Conservation (phyloP, 1,139 yeast genomes). For the Hanseniaspora sp. region DNA sequence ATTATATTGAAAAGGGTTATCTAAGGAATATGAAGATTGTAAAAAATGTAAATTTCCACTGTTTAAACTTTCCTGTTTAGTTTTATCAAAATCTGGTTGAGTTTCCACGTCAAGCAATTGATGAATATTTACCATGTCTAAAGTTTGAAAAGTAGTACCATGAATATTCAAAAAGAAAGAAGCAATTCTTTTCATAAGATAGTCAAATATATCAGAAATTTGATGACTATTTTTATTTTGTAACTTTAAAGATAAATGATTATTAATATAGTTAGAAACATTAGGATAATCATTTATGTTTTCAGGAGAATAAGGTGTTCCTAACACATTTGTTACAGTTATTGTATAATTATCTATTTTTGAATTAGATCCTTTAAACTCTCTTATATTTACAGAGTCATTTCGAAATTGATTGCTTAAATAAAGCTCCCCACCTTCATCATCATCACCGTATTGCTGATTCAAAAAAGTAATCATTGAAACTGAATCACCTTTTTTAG, state of each 20-base stretch:
- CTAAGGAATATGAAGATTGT: slow-evolving; percentile 49
- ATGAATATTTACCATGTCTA: slow-evolving; percentile 33
- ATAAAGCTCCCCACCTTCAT: slow-evolving; percentile 52
- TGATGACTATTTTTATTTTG: slow-evolving; percentile 71
- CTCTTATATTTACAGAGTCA: slow-evolving; percentile 20
- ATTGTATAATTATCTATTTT: slow-evolving; percentile 48
- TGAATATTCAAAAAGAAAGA: slow-evolving; percentile 36
- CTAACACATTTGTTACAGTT: slow-evolving; percentile 40
- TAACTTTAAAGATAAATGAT: slow-evolving; percentile 56
- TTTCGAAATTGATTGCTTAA: slow-evolving; percentile 32
- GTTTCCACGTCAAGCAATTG: slow-evolving; percentile 43
- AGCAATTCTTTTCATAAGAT: slow-evolving; percentile 59
- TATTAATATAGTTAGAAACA: slow-evolving; percentile 44
- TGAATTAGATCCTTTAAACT: slow-evolving; percentile 46
- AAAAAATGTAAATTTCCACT: slow-evolving; percentile 66
- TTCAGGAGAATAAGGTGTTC: slow-evolving; percentile 33
- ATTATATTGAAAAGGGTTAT: slow-evolving; percentile 66
- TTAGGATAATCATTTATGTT: slow-evolving; percentile 22
- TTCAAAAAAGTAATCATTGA: slow-evolving; percentile 61
- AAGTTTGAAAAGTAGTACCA: slow-evolving; percentile 25
- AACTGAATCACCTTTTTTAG: slow-evolving; percentile 38
- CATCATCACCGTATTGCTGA: slow-evolving; percentile 19
- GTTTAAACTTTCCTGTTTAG: slow-evolving; percentile 37
- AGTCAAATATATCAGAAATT: slow-evolving; percentile 64
- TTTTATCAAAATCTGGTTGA: background rate